These are phyloP conservation scores for Ustanciosporium gigantosporum DNA, from an alignment of 1,284 basidiomycete genomes.

Conservation along the genomic window DNA sequence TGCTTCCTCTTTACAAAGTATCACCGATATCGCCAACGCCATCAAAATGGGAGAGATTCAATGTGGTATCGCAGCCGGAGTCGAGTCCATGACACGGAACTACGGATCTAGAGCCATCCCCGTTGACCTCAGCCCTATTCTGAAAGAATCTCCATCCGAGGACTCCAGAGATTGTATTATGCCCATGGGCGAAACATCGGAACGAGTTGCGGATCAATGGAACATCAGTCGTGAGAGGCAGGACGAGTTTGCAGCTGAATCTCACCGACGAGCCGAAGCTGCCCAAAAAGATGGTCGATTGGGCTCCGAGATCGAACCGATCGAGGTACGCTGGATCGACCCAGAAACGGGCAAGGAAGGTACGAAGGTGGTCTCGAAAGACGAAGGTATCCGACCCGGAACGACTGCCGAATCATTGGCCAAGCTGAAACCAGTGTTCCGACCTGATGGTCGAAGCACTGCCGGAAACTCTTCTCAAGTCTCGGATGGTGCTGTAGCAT, in stretches of 20 bases:
- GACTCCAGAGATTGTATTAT: conserved; percentile 60
- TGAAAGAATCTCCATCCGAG: conserved; percentile 47
- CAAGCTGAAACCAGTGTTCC: conserved; percentile 57
- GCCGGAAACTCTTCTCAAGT: conserved; percentile 59
- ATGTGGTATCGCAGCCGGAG: conserved; percentile 55
- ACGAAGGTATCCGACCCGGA: conserved; percentile 55
- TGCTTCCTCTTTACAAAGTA: conserved; percentile 59
- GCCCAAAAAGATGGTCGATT: conserved; percentile 52
- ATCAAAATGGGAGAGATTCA: conserved; percentile 58
- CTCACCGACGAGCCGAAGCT: conserved; percentile 46
- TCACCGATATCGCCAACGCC: conserved; percentile 60
- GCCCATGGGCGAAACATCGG: conserved; percentile 58
- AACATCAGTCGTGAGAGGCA: conserved; percentile 46
- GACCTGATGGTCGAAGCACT: conserved; percentile 43
- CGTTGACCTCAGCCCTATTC: conserved; percentile 52
- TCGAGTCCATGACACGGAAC: conserved; percentile 58
- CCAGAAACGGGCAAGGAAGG: conserved; percentile 45
- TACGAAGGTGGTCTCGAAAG: conserved; percentile 48
- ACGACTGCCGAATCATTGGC: conserved; percentile 41
- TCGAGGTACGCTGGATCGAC: conserved; percentile 49
- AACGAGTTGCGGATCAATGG: conserved; percentile 52
- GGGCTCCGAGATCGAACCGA: conserved; percentile 52
- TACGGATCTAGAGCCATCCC: conserved; percentile 59
- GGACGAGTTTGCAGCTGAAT: conserved; percentile 52
- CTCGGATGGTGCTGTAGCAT: conserved; percentile 54